These are phyloP conservation scores for Vaccinium myrtillus DNA, from an alignment of 148 eudicot species.

Conservation along the genomic window DNA sequence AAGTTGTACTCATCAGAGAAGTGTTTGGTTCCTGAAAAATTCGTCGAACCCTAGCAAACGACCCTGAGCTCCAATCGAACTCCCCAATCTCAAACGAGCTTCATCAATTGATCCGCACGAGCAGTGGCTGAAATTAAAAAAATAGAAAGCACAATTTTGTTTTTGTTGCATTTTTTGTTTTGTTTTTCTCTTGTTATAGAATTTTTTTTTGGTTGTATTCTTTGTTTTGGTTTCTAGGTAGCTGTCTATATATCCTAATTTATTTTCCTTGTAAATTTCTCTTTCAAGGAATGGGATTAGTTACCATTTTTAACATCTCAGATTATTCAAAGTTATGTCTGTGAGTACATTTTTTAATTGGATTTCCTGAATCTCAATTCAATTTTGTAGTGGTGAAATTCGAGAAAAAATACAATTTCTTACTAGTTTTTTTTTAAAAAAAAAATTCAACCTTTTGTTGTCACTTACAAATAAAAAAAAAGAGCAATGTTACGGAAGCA, in stretches of 20 bases:
- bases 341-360: too few species aligned
- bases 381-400: too few species aligned
- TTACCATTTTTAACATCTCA: neutral
- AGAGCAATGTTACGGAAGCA: too few species aligned
- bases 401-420: too few species aligned
- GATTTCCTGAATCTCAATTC: too few species aligned
- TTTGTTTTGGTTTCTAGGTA: neutral
- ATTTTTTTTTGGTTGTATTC: neutral
- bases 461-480: too few species aligned
- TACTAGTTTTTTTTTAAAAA: too few species aligned
- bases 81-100: conserved; percentile 16
- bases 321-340: too few species aligned
- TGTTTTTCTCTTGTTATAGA: neutral
- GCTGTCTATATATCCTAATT: neutral
- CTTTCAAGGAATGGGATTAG: neutral
- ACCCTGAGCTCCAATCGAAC: conserved; percentile 15
- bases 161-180: neutral
- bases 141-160: neutral
- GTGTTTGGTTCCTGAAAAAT: conserved; percentile 51
- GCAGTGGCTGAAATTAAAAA: neutral
- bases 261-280: neutral
- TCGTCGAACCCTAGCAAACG: conserved; percentile 21
- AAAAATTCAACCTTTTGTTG: too few species aligned
- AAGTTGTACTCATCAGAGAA: conserved; percentile 58
- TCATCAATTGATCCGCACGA: conserved; percentile 1